Evolutionary conservation across 306 rosid species (phyloP), one percentile per base, ranked within the genome.

Genomic region (Malus asiatica): DNA sequence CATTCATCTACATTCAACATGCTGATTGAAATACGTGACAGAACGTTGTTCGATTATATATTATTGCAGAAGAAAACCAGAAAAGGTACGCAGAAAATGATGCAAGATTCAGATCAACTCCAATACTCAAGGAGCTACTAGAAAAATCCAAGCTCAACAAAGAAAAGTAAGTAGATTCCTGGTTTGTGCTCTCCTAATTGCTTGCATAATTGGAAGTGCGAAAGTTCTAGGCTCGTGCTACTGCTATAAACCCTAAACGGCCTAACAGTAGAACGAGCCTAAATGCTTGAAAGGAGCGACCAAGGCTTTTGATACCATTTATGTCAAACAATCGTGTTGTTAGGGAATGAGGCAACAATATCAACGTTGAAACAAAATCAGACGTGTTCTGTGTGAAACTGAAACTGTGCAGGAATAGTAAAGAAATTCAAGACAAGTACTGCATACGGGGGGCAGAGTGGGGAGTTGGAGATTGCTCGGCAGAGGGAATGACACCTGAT

Each of bases 381-480:
- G 13, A 18, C 30, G 46, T 76, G 8, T 14, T 22, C 2, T 52
- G 20, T 68, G 11, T 22, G 40, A 68, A 29, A 52, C 15, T 68
- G 45, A 23, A 60, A 63, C 4, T 63, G 61, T 62, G 63, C 87
- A 92, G 98, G 89, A 94, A 94, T 78, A 87, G 87, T 16, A 86
- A 71, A 72, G 86, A 79, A 74, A 85, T 71, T 57, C 82, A 85
- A 71, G 89, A 94, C 87, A 94, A 94, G 89, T 91, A 94, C 78
- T 94, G 97, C 80, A 3, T 94, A 69, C 87, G 98, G 0, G 98
- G 97, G 0, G 98, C 97, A 11, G 98, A 94, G 79, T 91, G 96
- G 98, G 98, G 96, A 74, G 93, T 94, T 8, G 98, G 98, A 32
- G 97, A 94, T 80, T 94, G 97, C 84, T 91, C 97, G 20, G 71